phyloP scores from a whole-genome alignment of 768 basidiomycete genomes.

The Suillus sp. region DNA sequence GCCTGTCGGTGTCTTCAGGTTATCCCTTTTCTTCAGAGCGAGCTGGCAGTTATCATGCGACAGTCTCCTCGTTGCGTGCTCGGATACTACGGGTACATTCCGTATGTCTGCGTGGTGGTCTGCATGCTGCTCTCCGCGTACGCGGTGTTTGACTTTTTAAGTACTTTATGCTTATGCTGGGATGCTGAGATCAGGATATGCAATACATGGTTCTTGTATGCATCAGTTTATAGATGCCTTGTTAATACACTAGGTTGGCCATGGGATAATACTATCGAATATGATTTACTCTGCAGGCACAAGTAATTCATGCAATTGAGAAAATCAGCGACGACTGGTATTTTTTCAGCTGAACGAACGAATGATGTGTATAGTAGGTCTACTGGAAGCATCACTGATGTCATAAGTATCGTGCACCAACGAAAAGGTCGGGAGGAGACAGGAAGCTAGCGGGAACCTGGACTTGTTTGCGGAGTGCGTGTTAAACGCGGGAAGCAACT shows the following conservation, averaged over 20 bases:
- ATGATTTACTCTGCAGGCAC: too few species aligned
- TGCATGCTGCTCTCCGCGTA: background rate
- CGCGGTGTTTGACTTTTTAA: constrained; percentile 1
- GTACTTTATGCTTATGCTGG: constrained; percentile 2
- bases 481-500: background rate
- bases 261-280: background rate
- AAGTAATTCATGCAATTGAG: background rate
- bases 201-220: background rate
- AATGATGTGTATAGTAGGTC: background rate
- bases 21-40: constrained; percentile 7
- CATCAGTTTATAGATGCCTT: background rate
- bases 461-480: background rate
- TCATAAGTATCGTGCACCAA: background rate
- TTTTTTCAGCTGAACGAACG: background rate
- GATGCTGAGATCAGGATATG: background rate
- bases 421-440: background rate
- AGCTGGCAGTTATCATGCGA: background rate
- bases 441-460: background rate
- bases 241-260: background rate
- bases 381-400: background rate
- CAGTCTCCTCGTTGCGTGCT: background rate
- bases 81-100: background rate
- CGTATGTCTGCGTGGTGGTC: background rate
- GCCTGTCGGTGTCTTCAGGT: constrained; percentile 9
- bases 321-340: background rate